These are phyloP conservation scores for Chaetomium cochliodes DNA, from an alignment of 495 filamentous ascomycete genomes.

Conservation along the genomic window DNA sequence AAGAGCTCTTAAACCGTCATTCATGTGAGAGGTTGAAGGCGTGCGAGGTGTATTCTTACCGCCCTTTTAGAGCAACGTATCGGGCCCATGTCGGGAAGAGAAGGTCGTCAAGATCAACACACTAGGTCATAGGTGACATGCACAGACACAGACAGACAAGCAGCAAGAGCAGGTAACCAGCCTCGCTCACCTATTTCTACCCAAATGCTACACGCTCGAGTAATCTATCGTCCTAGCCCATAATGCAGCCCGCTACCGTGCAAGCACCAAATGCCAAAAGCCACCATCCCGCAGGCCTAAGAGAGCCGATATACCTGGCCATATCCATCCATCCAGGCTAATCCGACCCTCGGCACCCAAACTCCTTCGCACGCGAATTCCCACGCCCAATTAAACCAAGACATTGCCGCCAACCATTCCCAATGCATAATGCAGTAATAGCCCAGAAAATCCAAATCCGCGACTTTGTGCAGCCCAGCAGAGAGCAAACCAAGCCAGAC, in stretches of 20 bases:
- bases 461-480: too few relatives aligned
- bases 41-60: too few relatives aligned
- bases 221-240: neutral
- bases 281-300: neutral
- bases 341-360: neutral
- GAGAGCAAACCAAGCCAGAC: neutral
- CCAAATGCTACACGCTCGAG: neutral
- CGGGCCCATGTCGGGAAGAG: neutral
- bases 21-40: too few relatives aligned
- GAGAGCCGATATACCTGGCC: neutral
- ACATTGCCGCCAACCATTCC: neutral
- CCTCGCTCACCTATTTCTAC: conserved; percentile 3
- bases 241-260: neutral
- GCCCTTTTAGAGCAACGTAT: too few relatives aligned
- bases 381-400: neutral
- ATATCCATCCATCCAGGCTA: neutral
- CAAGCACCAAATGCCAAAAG: neutral
- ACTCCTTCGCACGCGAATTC: neutral
- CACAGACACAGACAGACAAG: neutral
- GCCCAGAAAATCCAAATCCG: neutral
- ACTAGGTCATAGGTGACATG: too few relatives aligned
- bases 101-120: neutral
- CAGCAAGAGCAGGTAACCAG: neutral
- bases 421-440: neutral
- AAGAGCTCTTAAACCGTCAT: too few relatives aligned